A percentile compares a stretch with the other conserved stretches of the same genome.
Evolutionary conservation across 768 basidiomycete genomes (phyloP).

Genomic region (Pleurotus salmoneostramineus): DNA sequence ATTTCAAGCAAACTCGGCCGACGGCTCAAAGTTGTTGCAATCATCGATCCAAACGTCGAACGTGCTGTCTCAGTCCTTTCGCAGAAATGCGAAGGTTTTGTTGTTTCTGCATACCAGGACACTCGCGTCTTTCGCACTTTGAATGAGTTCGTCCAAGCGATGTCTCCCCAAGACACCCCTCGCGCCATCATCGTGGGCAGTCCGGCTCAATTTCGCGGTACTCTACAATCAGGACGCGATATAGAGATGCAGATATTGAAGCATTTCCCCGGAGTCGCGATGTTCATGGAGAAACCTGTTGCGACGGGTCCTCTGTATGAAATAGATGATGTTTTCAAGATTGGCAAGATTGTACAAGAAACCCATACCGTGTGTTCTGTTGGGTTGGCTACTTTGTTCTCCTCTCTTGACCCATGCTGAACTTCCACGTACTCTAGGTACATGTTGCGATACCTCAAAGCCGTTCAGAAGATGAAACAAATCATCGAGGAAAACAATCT

Average conservation of each 20-base stretch:
- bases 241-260: conserved; percentile 85
- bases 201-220: conserved; percentile 88
- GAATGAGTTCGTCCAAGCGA: conserved; percentile 70
- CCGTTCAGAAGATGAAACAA: conserved; percentile 93
- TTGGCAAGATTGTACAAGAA: conserved; percentile 68
- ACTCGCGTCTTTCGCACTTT: conserved; percentile 82
- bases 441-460: conserved; percentile 91
- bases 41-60: conserved; percentile 86
- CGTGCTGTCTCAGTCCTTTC: conserved; percentile 77
- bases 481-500: conserved; percentile 93
- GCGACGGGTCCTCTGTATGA: conserved; percentile 75
- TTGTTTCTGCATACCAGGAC: conserved; percentile 89
- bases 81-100: conserved; percentile 91
- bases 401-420: no score
- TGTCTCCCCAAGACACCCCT: conserved; percentile 61
- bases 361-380: conserved; percentile 80
- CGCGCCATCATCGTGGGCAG: conserved; percentile 88
- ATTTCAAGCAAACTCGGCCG: conserved; percentile 79
- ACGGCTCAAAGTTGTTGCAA: conserved; percentile 90
- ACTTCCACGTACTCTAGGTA: no score
- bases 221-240: conserved; percentile 68
- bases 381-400: conserved; percentile 64
- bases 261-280: conserved; percentile 79
- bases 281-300: conserved; percentile 92
- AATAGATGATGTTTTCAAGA: conserved; percentile 61